Percentiles rank a stretch among this genome's conserved stretches.
phyloP scores from a whole-genome alignment of 805 yeast genomes.

The Sugiyamaella americana region DNA sequence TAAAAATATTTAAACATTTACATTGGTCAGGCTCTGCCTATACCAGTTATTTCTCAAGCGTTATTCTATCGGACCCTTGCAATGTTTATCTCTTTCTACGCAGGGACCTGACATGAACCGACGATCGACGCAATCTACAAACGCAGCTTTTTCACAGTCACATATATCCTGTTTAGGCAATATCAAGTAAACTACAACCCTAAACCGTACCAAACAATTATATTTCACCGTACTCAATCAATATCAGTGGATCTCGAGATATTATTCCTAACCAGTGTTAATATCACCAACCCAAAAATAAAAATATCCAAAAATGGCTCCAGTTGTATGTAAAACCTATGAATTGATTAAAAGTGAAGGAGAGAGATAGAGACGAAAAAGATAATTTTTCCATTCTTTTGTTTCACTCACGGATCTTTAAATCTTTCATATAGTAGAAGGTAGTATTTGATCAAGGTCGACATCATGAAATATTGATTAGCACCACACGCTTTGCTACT shows the following conservation, averaged over 20 bases:
- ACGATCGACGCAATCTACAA: neutral
- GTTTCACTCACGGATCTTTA: too few species aligned
- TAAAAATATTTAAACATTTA: too few species aligned
- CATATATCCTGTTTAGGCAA: too few species aligned
- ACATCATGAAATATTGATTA: conserved; percentile 12
- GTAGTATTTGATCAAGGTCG: too few species aligned
- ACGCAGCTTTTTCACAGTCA: neutral
- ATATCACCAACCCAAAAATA: conserved; percentile 1
- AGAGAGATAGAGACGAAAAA: neutral
- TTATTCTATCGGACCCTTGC: neutral
- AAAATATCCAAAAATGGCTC: conserved; percentile 60
- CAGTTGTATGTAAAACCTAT: conserved; percentile 63
- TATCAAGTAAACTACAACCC: too few species aligned
- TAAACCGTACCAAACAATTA: too few species aligned
- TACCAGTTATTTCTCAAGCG: neutral
- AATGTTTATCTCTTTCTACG: neutral
- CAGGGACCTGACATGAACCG: neutral
- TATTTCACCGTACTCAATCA: too few species aligned
- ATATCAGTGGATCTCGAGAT: neutral
- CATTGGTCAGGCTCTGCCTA: neutral
- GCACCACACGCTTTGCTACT: conserved; percentile 39
- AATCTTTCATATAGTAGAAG: too few species aligned
- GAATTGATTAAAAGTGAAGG: conserved; percentile 4
- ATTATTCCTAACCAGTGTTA: neutral
- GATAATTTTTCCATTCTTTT: neutral